Percentiles rank a stretch among this genome's conserved stretches.
These are phyloP conservation scores for Trichoderma semiorbis DNA, from an alignment of 2,329 filamentous ascomycete species.

Conservation along the genomic window DNA sequence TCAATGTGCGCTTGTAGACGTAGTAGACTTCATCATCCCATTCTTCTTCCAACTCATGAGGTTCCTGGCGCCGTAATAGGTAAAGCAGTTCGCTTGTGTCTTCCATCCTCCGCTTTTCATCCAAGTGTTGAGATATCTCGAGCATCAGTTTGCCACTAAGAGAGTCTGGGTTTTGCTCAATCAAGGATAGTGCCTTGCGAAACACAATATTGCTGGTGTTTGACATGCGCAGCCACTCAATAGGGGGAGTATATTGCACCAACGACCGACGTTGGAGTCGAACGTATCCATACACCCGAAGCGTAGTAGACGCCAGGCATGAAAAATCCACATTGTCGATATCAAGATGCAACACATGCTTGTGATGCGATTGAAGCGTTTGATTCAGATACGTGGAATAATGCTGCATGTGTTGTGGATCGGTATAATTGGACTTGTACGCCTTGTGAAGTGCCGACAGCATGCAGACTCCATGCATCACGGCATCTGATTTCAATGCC, in stretches of 20 bases:
- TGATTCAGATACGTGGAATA: constrained; percentile 22
- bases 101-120: background rate
- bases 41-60: background rate
- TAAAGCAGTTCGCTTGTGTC: background rate
- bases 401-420: constrained; percentile 5
- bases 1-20: constrained; percentile 23
- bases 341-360: constrained; percentile 20
- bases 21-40: constrained; percentile 20
- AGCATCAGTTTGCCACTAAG: background rate
- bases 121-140: background rate
- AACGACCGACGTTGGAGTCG: constrained; percentile 21
- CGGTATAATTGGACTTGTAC: background rate
- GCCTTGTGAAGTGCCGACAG: constrained; percentile 21
- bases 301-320: constrained; percentile 21
- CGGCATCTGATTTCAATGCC: constrained; percentile 22
- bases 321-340: constrained; percentile 21
- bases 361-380: constrained; percentile 20
- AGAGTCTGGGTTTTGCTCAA: background rate
- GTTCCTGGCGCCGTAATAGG: background rate
- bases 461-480: constrained; percentile 23
- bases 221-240: constrained; percentile 24
- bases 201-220: constrained; percentile 23
- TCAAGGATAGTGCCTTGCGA: constrained; percentile 14
- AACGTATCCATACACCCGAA: constrained; percentile 22
- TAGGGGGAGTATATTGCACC: constrained; percentile 22